Conservation (phyloP, 768 basidiomycete genomes). For the Boletus rex-veris region DNA sequence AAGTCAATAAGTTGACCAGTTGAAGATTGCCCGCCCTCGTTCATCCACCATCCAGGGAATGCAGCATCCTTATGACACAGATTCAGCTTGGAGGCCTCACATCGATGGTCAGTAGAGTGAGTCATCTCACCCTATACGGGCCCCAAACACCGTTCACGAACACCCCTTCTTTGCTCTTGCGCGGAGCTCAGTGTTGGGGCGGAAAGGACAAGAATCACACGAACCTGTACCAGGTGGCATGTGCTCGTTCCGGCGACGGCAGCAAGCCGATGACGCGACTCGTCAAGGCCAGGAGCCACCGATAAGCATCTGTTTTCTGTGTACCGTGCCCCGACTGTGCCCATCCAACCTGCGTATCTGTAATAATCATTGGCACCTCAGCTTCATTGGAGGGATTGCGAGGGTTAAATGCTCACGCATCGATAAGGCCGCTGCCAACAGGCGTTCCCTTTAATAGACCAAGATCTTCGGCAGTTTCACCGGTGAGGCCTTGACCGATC, state of each 20-base stretch:
- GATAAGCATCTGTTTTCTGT: conserved; percentile 51
- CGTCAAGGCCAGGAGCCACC: conserved; percentile 59
- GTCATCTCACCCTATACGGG: conserved; percentile 61
- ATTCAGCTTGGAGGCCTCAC: conserved; percentile 1
- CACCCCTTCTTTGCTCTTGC: conserved; percentile 73
- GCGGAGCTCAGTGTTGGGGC: background rate
- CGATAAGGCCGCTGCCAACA: conserved; percentile 93
- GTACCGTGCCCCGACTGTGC: conserved; percentile 84
- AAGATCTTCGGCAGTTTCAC: conserved; percentile 76
- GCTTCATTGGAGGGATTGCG: background rate
- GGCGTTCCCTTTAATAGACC: conserved; percentile 84
- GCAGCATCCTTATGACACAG: conserved; percentile 60
- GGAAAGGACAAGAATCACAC: conserved; percentile 1
- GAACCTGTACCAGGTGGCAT: conserved; percentile 88
- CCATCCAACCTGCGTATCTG: conserved; percentile 95
- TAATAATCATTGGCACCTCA: background rate
- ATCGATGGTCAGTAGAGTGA: background rate
- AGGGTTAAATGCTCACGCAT: conserved; percentile 58
- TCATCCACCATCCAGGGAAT: conserved; percentile 99
- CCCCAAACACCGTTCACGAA: conserved; percentile 95
- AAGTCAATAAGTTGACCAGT: conserved; percentile 96
- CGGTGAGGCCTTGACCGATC: conserved; percentile 78
- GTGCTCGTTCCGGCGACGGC: conserved; percentile 96
- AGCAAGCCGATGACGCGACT: conserved; percentile 80
- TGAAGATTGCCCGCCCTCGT: conserved; percentile 97